Conservation (phyloP, 2,329 filamentous ascomycete genomes). For the Sporothrix inflata region DNA sequence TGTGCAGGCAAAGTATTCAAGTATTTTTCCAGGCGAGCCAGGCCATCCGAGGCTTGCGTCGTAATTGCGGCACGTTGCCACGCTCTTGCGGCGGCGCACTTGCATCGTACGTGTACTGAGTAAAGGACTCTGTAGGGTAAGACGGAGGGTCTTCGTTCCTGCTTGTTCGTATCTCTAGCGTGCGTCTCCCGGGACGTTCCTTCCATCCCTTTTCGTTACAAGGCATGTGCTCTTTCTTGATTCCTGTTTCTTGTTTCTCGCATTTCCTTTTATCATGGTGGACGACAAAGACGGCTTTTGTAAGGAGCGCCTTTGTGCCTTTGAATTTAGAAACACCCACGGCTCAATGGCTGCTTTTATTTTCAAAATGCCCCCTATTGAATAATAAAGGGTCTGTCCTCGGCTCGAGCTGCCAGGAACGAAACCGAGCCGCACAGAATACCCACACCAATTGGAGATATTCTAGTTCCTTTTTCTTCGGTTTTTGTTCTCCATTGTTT, state of each 20-base stretch:
- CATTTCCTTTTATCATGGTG: not conserved
- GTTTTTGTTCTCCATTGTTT: too few relatives aligned
- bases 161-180: not conserved
- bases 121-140: slow-evolving; percentile 16
- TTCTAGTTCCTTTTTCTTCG: not conserved
- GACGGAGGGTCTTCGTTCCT: slow-evolving; percentile 28
- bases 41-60: not conserved
- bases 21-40: not conserved
- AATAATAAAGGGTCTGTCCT: not conserved
- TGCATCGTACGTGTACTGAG: too few relatives aligned
- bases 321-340: not conserved
- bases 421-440: slow-evolving; percentile 5
- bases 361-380: not conserved
- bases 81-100: not conserved
- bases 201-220: too few relatives aligned
- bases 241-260: not conserved
- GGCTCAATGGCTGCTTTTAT: not conserved
- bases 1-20: not conserved
- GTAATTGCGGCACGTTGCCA: slow-evolving; percentile 12
- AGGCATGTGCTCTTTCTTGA: not conserved
- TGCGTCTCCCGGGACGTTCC: not conserved
- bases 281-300: not conserved
- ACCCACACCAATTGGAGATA: not conserved
- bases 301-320: not conserved
- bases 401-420: slow-evolving; percentile 3